These are phyloP conservation scores for Boletus tomentosulus DNA, from an alignment of 768 basidiomycete species.

Conservation along the genomic window DNA sequence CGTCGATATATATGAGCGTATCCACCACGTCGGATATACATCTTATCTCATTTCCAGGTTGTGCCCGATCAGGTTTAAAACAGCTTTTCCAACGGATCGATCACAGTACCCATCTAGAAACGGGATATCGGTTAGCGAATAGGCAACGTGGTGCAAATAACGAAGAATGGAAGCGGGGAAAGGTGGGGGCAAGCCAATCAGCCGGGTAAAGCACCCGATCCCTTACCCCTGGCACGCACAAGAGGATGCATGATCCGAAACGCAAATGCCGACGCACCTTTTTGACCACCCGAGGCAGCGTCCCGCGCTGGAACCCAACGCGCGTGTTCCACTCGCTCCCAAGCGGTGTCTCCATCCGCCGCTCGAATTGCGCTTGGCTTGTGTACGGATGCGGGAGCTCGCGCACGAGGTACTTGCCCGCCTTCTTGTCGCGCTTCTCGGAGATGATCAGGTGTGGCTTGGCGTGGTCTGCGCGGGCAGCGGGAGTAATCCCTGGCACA, in stretches of 20 bases:
- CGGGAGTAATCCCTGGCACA: conserved; percentile 75
- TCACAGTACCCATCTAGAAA: conserved; percentile 63
- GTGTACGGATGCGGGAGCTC: conserved; percentile 96
- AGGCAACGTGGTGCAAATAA: not conserved
- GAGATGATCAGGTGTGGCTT: conserved; percentile 93
- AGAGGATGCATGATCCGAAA: not conserved
- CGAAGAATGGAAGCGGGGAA: not conserved
- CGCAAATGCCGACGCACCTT: conserved; percentile 48
- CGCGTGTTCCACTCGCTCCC: conserved; percentile 95
- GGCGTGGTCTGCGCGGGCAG: conserved; percentile 74
- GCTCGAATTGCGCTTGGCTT: conserved; percentile 88
- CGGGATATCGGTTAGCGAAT: conserved; percentile 2
- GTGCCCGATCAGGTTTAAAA: conserved; percentile 17
- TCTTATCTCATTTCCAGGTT: not conserved
- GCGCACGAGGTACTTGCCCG: conserved; percentile 80
- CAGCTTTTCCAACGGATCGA: conserved; percentile 62
- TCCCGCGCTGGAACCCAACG: conserved; percentile 76
- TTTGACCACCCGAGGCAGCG: conserved; percentile 80
- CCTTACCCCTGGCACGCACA: not conserved
- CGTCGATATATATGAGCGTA: not conserved
- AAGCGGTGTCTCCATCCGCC: conserved; percentile 72
- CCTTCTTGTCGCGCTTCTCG: conserved; percentile 94
- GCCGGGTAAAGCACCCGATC: not conserved
- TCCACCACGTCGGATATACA: not conserved
- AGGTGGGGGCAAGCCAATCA: not conserved